phyloP scores from a whole-genome alignment of 2,329 filamentous ascomycete genomes.

The Xylogone sp. region DNA sequence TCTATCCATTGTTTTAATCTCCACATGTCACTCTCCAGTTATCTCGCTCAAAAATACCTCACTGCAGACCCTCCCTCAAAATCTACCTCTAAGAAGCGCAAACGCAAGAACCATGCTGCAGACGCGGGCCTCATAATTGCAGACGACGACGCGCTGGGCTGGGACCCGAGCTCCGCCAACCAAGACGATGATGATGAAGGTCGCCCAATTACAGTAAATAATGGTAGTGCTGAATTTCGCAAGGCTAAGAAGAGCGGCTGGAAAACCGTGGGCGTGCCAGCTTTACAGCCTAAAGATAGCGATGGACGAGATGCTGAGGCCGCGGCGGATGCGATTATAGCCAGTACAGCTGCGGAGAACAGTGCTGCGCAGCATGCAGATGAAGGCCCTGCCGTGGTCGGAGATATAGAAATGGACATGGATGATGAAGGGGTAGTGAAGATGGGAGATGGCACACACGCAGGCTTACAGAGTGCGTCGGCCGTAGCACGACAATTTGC shows the following conservation, averaged over 20 bases:
- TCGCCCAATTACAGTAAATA: conserved; percentile 45
- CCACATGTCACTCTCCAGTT: conserved; percentile 67
- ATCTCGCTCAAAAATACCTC: conserved; percentile 90
- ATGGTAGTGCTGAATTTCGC: conserved; percentile 57
- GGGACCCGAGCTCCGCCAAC: conserved; percentile 36
- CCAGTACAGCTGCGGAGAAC: conserved; percentile 65
- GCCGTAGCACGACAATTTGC: conserved; percentile 69
- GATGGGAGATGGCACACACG: conserved; percentile 86
- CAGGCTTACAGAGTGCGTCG: conserved; percentile 80
- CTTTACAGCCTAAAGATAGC: conserved; percentile 25
- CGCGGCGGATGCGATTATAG: conserved; percentile 76
- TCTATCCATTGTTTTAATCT: not conserved
- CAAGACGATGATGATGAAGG: conserved; percentile 46
- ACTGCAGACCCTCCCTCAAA: conserved; percentile 58
- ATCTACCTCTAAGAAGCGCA: conserved; percentile 51
- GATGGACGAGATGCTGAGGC: conserved; percentile 48
- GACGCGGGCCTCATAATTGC: conserved; percentile 56
- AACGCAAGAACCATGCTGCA: conserved; percentile 47
- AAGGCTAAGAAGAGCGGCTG: conserved; percentile 75
- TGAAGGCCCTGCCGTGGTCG: conserved; percentile 38
- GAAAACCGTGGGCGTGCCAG: conserved; percentile 60
- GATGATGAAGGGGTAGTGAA: conserved; percentile 52
- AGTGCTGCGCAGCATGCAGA: conserved; percentile 46
- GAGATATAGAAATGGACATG: conserved; percentile 31
- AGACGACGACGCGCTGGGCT: conserved; percentile 54